Conservation (phyloP, 2,329 filamentous ascomycete genomes). For the Monilinia fructigena region DNA sequence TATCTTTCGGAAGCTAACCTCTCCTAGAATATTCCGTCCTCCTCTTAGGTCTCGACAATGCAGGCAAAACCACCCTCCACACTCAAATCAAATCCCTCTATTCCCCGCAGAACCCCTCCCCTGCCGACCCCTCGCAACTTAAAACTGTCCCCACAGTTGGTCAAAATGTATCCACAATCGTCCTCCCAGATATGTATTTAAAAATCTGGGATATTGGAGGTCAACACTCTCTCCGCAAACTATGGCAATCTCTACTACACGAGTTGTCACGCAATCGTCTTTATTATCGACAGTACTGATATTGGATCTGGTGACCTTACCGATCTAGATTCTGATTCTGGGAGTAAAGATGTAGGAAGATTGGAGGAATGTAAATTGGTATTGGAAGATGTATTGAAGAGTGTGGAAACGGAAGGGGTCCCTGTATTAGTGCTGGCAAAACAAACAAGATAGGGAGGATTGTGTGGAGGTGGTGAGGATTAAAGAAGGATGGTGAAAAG, state of each 20-base stretch:
- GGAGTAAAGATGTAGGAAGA: slow-evolving; percentile 51
- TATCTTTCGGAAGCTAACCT: slow-evolving; percentile 10
- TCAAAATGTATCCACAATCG: slow-evolving; percentile 91
- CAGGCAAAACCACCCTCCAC: slow-evolving; percentile 96
- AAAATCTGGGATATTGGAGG: slow-evolving; percentile 99
- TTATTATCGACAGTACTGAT: slow-evolving; percentile 94
- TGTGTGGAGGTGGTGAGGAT: slow-evolving; percentile 96
- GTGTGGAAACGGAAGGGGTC: slow-evolving; percentile 85
- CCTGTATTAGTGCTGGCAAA: slow-evolving; percentile 91
- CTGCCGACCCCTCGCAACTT: slow-evolving; percentile 58
- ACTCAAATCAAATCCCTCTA: slow-evolving; percentile 93
- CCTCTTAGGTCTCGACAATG: slow-evolving; percentile 95
- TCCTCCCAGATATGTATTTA: slow-evolving; percentile 90
- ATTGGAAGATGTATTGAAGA: slow-evolving; percentile 83
- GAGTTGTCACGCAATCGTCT: slow-evolving; percentile 93
- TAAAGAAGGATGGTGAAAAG: slow-evolving; percentile 91
- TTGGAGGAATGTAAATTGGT: slow-evolving; percentile 87
- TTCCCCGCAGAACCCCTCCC: slow-evolving; percentile 58
- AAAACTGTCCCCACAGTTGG: slow-evolving; percentile 96
- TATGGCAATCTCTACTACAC: slow-evolving; percentile 97
- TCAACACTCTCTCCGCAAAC: slow-evolving; percentile 79
- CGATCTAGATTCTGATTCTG: slow-evolving; percentile 5
- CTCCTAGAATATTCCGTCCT: slow-evolving; percentile 88
- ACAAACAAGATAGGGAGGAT: slow-evolving; percentile 97
- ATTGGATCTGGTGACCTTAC: slow-evolving; percentile 67